Evolutionary conservation across 2,329 filamentous ascomycete species (phyloP).

Genomic region (Penicillium sp.): DNA sequence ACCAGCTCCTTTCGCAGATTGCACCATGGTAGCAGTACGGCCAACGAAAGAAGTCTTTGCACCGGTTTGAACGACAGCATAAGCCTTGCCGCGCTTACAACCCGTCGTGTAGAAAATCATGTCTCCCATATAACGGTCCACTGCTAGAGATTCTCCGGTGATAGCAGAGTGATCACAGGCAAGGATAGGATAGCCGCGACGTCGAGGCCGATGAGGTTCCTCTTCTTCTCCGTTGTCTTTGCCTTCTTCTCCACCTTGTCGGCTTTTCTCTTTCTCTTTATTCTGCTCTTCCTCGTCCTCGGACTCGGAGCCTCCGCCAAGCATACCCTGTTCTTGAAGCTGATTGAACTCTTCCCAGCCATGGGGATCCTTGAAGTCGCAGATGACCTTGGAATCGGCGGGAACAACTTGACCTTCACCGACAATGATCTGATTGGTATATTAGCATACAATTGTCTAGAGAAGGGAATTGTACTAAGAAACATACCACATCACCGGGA

Average conservation of each 20-base stretch:
- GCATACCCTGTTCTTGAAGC: constrained; percentile 57
- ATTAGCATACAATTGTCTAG: too few species aligned
- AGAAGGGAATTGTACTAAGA: too few species aligned
- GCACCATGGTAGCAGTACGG: constrained; percentile 65
- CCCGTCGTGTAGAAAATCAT: constrained; percentile 71
- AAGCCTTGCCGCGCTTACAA: constrained; percentile 74
- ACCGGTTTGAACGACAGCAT: constrained; percentile 60
- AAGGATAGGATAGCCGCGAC: constrained; percentile 58
- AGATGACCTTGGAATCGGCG: constrained; percentile 65
- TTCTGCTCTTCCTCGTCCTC: constrained; percentile 51
- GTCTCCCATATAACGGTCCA: constrained; percentile 63
- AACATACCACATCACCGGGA: constrained; percentile 67
- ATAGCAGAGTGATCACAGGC: constrained; percentile 75
- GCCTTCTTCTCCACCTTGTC: constrained; percentile 46
- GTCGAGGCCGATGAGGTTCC: constrained; percentile 11
- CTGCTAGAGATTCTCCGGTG: constrained; percentile 71
- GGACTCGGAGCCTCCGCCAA: constrained; percentile 46
- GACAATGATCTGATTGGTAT: constrained; percentile 52
- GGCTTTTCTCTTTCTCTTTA: constrained; percentile 47
- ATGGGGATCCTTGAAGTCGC: constrained; percentile 61
- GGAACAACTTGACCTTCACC: constrained; percentile 67
- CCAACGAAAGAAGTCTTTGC: constrained; percentile 71
- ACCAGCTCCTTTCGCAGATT: constrained; percentile 67
- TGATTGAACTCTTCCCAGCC: constrained; percentile 62
- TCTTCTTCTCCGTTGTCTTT: constrained; percentile 16